These are phyloP conservation scores for Sparassis latifolia DNA, from an alignment of 1,284 basidiomycete species.

Conservation along the genomic window DNA sequence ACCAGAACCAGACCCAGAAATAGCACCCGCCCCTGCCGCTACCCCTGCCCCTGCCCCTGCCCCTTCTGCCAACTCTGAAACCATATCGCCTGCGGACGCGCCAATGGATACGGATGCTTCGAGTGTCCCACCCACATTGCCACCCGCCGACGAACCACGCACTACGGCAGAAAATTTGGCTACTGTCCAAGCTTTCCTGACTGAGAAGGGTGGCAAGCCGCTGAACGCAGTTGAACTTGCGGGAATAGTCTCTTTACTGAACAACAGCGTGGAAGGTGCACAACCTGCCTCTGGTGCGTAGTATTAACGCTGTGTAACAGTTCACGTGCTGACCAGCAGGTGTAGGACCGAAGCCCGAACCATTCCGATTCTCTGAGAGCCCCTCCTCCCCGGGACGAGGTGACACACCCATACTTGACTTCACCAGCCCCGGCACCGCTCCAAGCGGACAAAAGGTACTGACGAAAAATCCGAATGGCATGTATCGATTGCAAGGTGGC, in stretches of 20 bases:
- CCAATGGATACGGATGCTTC: too few relatives aligned
- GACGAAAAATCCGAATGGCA: conserved; percentile 64
- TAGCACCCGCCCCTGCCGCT: too few relatives aligned
- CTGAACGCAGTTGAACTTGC: conserved; percentile 42
- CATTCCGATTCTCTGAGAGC: conserved; percentile 53
- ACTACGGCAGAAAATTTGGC: not conserved
- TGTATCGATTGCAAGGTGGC: conserved; percentile 60
- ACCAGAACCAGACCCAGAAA: too few relatives aligned
- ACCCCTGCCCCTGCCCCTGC: too few relatives aligned
- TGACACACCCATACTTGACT: conserved; percentile 31
- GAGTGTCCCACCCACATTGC: too few relatives aligned
- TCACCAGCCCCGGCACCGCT: conserved; percentile 18
- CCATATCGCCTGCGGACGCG: too few relatives aligned
- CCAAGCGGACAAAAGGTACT: conserved; percentile 42
- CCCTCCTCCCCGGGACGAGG: conserved; percentile 37
- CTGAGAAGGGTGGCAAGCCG: conserved; percentile 10
- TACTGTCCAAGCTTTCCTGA: not conserved
- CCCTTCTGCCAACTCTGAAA: too few relatives aligned
- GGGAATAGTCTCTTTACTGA: conserved; percentile 46
- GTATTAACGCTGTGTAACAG: not conserved
- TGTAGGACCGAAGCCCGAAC: conserved; percentile 32
- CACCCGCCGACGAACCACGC: not conserved
- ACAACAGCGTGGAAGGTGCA: conserved; percentile 35
- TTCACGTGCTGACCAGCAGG: conserved; percentile 7
- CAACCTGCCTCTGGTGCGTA: not conserved